Base-by-base conservation (phyloP, 805 yeast genomes). In the Hanseniaspora lindneri region DNA sequence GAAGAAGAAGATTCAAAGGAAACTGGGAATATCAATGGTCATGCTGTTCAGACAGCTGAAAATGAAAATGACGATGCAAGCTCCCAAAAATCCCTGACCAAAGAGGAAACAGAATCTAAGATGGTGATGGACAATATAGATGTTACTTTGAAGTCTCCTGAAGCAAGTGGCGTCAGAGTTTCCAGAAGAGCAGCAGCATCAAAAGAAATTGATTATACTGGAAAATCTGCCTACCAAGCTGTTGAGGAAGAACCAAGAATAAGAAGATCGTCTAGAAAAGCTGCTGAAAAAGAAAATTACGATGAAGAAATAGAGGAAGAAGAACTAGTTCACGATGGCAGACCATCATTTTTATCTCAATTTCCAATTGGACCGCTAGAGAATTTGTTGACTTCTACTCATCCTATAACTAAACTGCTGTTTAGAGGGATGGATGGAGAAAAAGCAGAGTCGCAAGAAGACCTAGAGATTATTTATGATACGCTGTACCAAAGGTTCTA, bases 1-100 rank as follows among this genome's bases (percentile, higher is more conserved):
- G 60, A 42, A 49, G 58, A 16, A 52, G 60, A 6, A 56, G 58
- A 21, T 56, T 28, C 21, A 6, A 14, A 28, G 11, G 25, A 8
- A 24, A 14, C 29, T 17, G 29, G 14, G 14, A 25, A n/a, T 19
- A 19, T 10, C 7, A 20, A 40, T 19, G 43, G 25, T 8, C 25
- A 40, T 17, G 17, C 10, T 40, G 34, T 29, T 27, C 27, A 27
- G 6, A 17, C 7, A 16, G 29, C 11, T 27, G 37, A 34, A 34
- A n/a, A 34, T 21, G 50, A 40, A 27, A 30, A 28, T n/a, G 30
- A 19, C 4, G 30, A 32, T 4, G 35, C 39, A 3, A 28, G 11
- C 16, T 20, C 34, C 6, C 25, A 39, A 20, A 17, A 39, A 39
- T 39, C 30, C 5, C 7, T 24, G 11, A n/a, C 30, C 8, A 25